phyloP scores from a whole-genome alignment of 108 stramenopile genomes.

The Cyclotella cryptica region DNA sequence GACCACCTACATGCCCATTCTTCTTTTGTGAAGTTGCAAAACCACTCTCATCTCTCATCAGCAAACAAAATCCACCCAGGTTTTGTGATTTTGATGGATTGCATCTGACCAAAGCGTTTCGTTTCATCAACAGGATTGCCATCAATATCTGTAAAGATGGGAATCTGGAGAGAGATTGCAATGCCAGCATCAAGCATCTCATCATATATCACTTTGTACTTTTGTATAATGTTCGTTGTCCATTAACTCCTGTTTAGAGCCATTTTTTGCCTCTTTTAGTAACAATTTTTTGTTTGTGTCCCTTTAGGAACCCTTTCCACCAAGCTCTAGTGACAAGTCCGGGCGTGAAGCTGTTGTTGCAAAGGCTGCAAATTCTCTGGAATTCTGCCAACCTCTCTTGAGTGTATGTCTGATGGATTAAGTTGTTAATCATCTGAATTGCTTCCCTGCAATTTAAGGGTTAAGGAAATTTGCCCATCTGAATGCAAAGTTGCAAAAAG shows the following conservation, averaged over 20 bases:
- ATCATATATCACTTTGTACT: slow-evolving; percentile 27
- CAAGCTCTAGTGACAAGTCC: neutral
- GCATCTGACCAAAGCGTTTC: too few species aligned
- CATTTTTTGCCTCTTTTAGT: slow-evolving; percentile 18
- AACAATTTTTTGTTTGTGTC: neutral
- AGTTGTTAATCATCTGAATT: neutral
- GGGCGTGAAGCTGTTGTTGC: neutral
- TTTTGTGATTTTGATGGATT: neutral
- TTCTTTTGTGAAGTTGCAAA: neutral
- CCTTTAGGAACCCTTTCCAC: slow-evolving; percentile 15
- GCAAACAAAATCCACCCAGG: slow-evolving; percentile 10
- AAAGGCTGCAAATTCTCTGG: neutral
- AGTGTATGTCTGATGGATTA: neutral
- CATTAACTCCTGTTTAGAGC: slow-evolving; percentile 3
- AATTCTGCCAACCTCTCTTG: slow-evolving; percentile 6
- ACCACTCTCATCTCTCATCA: slow-evolving; percentile 13
- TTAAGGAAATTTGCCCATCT: neutral
- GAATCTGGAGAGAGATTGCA: neutral
- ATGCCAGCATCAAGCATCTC: slow-evolving; percentile 29
- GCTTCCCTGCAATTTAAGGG: neutral
- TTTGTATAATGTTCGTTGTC: slow-evolving; percentile 26
- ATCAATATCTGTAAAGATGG: neutral
- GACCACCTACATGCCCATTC: slow-evolving; percentile 6
- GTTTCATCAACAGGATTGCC: neutral
- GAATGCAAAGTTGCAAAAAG: neutral